phyloP scores from a whole-genome alignment of 1,139 yeast species.

The Geotrichum siamense region DNA sequence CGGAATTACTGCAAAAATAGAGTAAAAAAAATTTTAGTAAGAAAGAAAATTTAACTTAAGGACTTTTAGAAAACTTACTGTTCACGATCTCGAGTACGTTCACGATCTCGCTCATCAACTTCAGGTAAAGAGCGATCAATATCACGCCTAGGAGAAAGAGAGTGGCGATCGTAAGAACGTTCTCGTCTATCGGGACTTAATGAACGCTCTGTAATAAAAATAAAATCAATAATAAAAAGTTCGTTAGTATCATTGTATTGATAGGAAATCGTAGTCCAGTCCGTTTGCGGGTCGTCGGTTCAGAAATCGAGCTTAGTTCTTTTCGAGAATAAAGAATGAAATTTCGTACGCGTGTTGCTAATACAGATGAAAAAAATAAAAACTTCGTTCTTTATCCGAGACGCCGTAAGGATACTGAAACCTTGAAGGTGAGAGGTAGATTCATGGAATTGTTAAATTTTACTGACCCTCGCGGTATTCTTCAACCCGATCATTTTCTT shows the following conservation, averaged over 20 bases:
- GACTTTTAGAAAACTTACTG: neutral
- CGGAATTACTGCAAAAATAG: constrained; percentile 12
- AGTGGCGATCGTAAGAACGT: constrained; percentile 25
- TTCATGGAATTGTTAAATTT: neutral
- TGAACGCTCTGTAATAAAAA: neutral
- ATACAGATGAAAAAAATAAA: too few species aligned
- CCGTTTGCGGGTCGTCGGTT: neutral
- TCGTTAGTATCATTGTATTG: neutral
- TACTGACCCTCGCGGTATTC: constrained; percentile 21
- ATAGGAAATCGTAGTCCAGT: neutral
- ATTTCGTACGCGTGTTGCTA: too few species aligned
- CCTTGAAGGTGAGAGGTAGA: neutral
- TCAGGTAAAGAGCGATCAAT: constrained; percentile 9
- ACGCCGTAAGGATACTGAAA: neutral
- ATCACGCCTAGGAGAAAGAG: constrained; percentile 25
- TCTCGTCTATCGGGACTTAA: constrained; percentile 20
- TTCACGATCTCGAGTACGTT: constrained; percentile 9
- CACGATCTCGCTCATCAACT: neutral
- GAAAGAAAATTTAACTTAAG: neutral
- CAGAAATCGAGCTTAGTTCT: neutral
- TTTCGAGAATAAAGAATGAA: too few species aligned
- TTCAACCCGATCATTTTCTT: constrained; percentile 18
- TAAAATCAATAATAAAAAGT: neutral
- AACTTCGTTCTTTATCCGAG: neutral
- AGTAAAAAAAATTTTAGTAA: neutral